Conservation (phyloP, 495 filamentous ascomycete species). For the Lentithecium fluviatile region DNA sequence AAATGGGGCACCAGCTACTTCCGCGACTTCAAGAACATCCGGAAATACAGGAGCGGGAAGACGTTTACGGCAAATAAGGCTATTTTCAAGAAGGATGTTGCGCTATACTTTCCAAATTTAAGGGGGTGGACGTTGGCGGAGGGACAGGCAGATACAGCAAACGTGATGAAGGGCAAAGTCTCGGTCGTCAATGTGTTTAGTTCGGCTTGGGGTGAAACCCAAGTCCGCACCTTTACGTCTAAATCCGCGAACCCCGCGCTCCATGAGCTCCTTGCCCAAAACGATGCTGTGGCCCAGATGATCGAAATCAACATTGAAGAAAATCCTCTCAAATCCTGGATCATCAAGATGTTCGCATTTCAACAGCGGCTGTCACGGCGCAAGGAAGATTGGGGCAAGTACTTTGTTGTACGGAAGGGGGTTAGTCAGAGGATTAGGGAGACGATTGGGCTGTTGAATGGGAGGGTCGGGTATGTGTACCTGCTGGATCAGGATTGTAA, state of each 20-base stretch:
- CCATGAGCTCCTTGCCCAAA: constrained; percentile 50
- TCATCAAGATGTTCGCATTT: constrained; percentile 69
- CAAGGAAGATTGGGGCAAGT: constrained; percentile 63
- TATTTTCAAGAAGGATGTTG: constrained; percentile 69
- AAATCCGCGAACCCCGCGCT: constrained; percentile 64
- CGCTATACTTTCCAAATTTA: constrained; percentile 93
- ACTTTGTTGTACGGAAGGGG: constrained; percentile 81
- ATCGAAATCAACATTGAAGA: constrained; percentile 87
- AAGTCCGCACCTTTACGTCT: constrained; percentile 69
- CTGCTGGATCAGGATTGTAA: constrained; percentile 80
- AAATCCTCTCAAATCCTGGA: constrained; percentile 68
- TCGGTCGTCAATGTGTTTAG: constrained; percentile 79
- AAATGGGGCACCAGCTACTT: constrained; percentile 79
- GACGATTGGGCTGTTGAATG: constrained; percentile 77
- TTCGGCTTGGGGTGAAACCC: constrained; percentile 78
- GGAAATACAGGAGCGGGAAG: constrained; percentile 75
- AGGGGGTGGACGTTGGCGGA: constrained; percentile 68
- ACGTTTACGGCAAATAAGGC: constrained; percentile 76
- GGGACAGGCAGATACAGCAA: constrained; percentile 63
- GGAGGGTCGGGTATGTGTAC: constrained; percentile 91
- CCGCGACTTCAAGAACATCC: constrained; percentile 82
- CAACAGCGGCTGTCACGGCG: constrained; percentile 57
- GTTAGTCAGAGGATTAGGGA: constrained; percentile 71
- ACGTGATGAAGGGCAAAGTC: constrained; percentile 65
- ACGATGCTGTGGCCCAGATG: constrained; percentile 59